These are phyloP conservation scores for Domatiomyces catenatus DNA, from an alignment of 2,329 filamentous ascomycete species.

Conservation along the genomic window DNA sequence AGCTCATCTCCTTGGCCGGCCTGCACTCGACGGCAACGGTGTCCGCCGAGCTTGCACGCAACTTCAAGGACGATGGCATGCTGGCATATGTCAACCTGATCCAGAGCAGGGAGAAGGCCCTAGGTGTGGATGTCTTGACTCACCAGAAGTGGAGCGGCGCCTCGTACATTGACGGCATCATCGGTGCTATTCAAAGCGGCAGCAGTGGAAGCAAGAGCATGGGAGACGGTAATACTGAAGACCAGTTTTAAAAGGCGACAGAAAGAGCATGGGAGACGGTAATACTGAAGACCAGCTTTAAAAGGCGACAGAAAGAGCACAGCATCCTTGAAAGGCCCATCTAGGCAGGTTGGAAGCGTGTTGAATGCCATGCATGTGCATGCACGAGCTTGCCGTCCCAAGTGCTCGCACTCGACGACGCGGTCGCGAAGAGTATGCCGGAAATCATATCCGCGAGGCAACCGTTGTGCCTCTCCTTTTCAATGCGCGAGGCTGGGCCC, in stretches of 20 bases:
- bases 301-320: background rate
- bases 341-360: background rate
- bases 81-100: constrained; percentile 91
- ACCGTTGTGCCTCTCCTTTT: background rate
- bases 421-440: background rate
- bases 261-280: constrained; percentile 55
- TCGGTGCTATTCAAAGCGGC: constrained; percentile 81
- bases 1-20: constrained; percentile 49
- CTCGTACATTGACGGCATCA: constrained; percentile 68
- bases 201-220: constrained; percentile 82
- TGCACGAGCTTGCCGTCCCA: background rate
- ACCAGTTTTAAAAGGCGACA: constrained; percentile 14
- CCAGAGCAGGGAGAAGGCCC: constrained; percentile 76
- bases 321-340: background rate
- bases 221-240: constrained; percentile 86
- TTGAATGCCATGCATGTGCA: background rate
- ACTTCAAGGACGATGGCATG: constrained; percentile 87
- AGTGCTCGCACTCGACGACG: background rate
- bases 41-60: constrained; percentile 58
- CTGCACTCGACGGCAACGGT: constrained; percentile 50
- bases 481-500: background rate
- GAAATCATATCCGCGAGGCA: background rate
- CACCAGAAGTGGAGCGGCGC: constrained; percentile 72
- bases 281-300: constrained; percentile 55
- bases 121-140: constrained; percentile 80